A percentile compares a stretch with the other conserved stretches of the same genome.
Conservation (phyloP, 2,329 filamentous ascomycete species). For the Pyricularia sp. region DNA sequence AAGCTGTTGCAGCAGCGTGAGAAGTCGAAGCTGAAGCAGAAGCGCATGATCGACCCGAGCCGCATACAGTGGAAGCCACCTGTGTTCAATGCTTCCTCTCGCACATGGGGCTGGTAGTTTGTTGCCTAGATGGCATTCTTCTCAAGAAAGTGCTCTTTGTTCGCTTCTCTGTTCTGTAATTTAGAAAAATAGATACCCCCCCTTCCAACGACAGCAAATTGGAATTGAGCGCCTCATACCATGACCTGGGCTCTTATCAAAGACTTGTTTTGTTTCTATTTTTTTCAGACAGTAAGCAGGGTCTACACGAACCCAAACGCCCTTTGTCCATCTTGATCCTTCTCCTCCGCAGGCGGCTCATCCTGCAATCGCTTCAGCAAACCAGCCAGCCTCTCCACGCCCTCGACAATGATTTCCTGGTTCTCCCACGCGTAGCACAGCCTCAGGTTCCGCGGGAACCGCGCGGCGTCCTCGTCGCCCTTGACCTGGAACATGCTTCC, state of each 20-base stretch:
- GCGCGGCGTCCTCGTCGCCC: constrained; percentile 40
- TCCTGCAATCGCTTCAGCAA: constrained; percentile 12
- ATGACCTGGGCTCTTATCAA: neutral
- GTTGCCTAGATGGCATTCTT: neutral
- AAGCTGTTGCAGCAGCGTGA: constrained; percentile 70
- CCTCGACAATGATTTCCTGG: constrained; percentile 54
- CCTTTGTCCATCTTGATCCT: neutral
- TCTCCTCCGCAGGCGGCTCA: constrained; percentile 23
- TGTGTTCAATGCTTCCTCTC: constrained; percentile 78
- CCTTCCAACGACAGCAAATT: neutral
- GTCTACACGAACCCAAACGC: constrained; percentile 3
- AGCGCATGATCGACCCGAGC: constrained; percentile 65
- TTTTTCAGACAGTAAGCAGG: neutral
- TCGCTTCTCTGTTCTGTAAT: neutral
- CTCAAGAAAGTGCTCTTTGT: no score
- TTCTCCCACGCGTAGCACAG: constrained; percentile 68
- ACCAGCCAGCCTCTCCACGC: constrained; percentile 38
- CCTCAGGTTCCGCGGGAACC: constrained; percentile 52
- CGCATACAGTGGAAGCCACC: constrained; percentile 92
- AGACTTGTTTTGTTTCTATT: neutral
- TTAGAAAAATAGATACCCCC: neutral
- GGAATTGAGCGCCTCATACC: neutral
- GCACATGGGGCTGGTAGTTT: constrained; percentile 88
- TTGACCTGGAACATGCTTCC: constrained; percentile 63
- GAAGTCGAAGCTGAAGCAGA: constrained; percentile 71